Percentiles rank a stretch among this genome's conserved stretches.
phyloP scores from a whole-genome alignment of 805 yeast species.

The Grigorovia yakushimaensis region DNA sequence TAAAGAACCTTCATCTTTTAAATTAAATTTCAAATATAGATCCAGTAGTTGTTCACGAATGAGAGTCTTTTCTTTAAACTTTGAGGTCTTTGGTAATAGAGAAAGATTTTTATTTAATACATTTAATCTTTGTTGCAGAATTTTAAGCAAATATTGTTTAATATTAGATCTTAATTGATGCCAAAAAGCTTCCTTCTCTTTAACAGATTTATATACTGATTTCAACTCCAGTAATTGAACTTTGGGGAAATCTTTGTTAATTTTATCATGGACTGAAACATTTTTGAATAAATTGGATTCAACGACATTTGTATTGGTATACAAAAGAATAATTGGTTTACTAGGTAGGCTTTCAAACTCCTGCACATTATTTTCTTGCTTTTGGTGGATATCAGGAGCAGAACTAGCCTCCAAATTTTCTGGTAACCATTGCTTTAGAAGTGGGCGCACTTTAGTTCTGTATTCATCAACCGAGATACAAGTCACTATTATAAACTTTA shows the following conservation, averaged over 20 bases:
- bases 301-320: slow-evolving; percentile 23
- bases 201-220: slow-evolving; percentile 26
- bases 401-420: slow-evolving; percentile 1
- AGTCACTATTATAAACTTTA: slow-evolving; percentile 59
- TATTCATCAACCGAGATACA: slow-evolving; percentile 65
- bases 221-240: slow-evolving; percentile 22
- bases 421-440: slow-evolving; percentile 70
- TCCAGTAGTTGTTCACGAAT: slow-evolving; percentile 20
- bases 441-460: slow-evolving; percentile 69
- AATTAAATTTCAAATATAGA: slow-evolving; percentile 19
- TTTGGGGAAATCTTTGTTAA: slow-evolving; percentile 25
- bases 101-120: slow-evolving; percentile 8
- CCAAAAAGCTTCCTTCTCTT: slow-evolving; percentile 26
- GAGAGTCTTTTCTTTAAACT: slow-evolving; percentile 7
- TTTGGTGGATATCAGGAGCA: background rate
- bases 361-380: background rate
- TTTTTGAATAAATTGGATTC: slow-evolving; percentile 27
- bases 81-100: slow-evolving; percentile 1
- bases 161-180: slow-evolving; percentile 16
- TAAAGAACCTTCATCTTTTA: slow-evolving; percentile 19
- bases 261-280: slow-evolving; percentile 24
- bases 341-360: background rate
- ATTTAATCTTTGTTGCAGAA: slow-evolving; percentile 20
- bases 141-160: slow-evolving; percentile 15
- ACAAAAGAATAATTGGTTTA: slow-evolving; percentile 19